phyloP scores from a whole-genome alignment of 2,329 filamentous ascomycete genomes.

The Metarhizium humberi region DNA sequence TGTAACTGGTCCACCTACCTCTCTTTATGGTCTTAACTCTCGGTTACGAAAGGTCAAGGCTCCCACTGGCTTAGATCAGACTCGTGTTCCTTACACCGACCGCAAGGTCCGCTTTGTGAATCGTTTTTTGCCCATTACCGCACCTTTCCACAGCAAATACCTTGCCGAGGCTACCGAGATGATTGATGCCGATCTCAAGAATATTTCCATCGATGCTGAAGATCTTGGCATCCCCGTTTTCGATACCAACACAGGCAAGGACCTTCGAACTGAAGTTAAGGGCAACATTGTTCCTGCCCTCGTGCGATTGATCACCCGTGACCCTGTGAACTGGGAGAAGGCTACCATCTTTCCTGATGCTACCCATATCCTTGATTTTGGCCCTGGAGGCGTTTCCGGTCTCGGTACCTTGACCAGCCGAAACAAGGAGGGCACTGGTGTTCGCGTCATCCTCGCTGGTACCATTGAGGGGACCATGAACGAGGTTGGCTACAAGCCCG shows the following conservation, averaged over 20 bases:
- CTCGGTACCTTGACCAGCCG: conserved; percentile 93
- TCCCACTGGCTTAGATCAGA: conserved; percentile 94
- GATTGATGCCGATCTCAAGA: conserved; percentile 80
- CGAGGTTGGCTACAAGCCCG: conserved; percentile 95
- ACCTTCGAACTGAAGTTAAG: conserved; percentile 60
- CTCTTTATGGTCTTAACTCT: conserved; percentile 89
- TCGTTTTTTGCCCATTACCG: conserved; percentile 93
- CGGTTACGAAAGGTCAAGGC: conserved; percentile 96
- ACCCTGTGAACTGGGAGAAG: conserved; percentile 92
- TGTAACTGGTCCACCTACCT: conserved; percentile 90
- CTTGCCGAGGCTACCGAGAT: conserved; percentile 71
- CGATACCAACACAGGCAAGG: conserved; percentile 81
- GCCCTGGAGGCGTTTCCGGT: conserved; percentile 92
- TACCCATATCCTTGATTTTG: conserved; percentile 93
- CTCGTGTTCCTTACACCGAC: conserved; percentile 85
- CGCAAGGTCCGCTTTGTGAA: conserved; percentile 95
- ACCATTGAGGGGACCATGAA: conserved; percentile 82
- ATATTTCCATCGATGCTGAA: conserved; percentile 64
- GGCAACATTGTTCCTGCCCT: conserved; percentile 80
- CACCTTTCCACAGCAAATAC: conserved; percentile 97
- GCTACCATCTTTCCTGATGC: conserved; percentile 85
- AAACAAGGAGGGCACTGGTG: conserved; percentile 97
- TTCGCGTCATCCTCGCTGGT: conserved; percentile 90
- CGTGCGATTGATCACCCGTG: conserved; percentile 86
- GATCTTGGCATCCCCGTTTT: conserved; percentile 78